These are phyloP conservation scores for Elsinoe perseae DNA, from an alignment of 2,329 filamentous ascomycete genomes.

Conservation along the genomic window DNA sequence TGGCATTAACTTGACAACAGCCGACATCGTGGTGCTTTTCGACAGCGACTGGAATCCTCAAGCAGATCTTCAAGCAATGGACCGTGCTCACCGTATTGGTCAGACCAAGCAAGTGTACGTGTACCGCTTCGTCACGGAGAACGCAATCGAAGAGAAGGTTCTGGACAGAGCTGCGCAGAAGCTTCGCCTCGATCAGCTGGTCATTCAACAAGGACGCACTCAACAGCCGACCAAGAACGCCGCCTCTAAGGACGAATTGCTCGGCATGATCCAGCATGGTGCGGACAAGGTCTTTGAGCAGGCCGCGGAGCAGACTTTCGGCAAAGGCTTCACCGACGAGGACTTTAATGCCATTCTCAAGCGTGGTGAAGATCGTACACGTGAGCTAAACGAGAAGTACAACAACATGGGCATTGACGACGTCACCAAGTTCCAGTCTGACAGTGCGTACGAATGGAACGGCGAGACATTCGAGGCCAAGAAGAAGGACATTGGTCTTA, in stretches of 20 bases:
- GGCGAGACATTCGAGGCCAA: slow-evolving; percentile 87
- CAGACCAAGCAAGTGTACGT: slow-evolving; percentile 97
- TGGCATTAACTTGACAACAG: slow-evolving; percentile 91
- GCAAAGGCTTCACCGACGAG: slow-evolving; percentile 65
- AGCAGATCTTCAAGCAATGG: slow-evolving; percentile 97
- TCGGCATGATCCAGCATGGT: slow-evolving; percentile 98
- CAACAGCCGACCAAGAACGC: slow-evolving; percentile 86
- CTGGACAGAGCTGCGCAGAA: slow-evolving; percentile 95
- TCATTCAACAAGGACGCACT: slow-evolving; percentile 93
- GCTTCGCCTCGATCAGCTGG: slow-evolving; percentile 87
- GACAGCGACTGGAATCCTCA: slow-evolving; percentile 99
- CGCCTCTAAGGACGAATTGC: slow-evolving; percentile 88
- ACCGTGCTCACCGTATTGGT: slow-evolving; percentile 94
- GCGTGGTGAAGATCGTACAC: slow-evolving; percentile 81
- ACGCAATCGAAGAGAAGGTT: slow-evolving; percentile 97
- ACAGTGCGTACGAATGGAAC: slow-evolving; percentile 98
- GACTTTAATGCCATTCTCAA: slow-evolving; percentile 85
- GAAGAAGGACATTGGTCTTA: slow-evolving; percentile 77
- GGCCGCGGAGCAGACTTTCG: slow-evolving; percentile 55
- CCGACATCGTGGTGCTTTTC: slow-evolving; percentile 92
- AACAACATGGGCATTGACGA: slow-evolving; percentile 96
- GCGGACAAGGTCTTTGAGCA: slow-evolving; percentile 87
- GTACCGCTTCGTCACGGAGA: slow-evolving; percentile 94
- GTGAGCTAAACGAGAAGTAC: slow-evolving; percentile 84
- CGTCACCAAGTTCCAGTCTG: slow-evolving; percentile 92